A percentile compares a stretch with the other conserved stretches of the same genome.
Conservation (phyloP, 345 rosid species). For the Eucalyptus brandiana region DNA sequence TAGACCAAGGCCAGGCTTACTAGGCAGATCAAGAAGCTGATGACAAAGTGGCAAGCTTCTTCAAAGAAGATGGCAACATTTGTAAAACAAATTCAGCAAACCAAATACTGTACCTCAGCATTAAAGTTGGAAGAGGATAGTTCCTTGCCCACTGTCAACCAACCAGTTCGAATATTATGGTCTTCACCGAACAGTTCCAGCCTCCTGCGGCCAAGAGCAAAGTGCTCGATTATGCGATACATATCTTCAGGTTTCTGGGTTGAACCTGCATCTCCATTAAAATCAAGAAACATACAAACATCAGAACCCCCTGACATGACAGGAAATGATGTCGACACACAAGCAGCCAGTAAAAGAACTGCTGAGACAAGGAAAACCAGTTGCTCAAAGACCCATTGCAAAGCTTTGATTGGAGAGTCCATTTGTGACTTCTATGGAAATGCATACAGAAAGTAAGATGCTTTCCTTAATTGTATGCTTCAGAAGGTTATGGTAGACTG, state of each 20-base stretch:
- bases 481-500: neutral
- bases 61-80: neutral
- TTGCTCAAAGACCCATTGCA: neutral
- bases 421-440: neutral
- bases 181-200: constrained; percentile 99
- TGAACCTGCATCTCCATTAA: constrained; percentile 46
- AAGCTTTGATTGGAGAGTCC: neutral
- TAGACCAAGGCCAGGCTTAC: neutral
- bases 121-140: constrained; percentile 86
- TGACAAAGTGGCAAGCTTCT: neutral
- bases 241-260: constrained; percentile 98
- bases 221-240: constrained; percentile 96
- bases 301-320: neutral
- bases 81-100: neutral
- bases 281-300: neutral
- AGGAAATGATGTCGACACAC: neutral
- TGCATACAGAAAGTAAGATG: neutral
- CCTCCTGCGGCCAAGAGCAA: constrained; percentile 92
- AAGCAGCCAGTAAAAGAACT: neutral
- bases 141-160: constrained; percentile 90
- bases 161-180: constrained; percentile 90
- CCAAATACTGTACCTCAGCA: constrained; percentile 38
- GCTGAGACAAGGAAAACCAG: neutral
- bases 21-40: neutral
- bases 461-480: neutral